Evolutionary conservation across 1,284 basidiomycete species (phyloP).

Genomic region (Boletus calvinii): DNA sequence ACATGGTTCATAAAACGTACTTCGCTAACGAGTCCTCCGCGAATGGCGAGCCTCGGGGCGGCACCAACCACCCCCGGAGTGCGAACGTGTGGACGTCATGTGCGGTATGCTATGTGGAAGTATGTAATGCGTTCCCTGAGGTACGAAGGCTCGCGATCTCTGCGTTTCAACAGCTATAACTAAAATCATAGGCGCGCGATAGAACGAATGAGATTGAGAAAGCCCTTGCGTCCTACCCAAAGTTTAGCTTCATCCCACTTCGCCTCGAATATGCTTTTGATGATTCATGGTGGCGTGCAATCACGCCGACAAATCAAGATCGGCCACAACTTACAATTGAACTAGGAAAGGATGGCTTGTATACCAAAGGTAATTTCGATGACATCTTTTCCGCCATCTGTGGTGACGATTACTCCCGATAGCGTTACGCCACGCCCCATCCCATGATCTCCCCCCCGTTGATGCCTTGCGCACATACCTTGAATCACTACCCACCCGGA

Average conservation of each 20-base stretch:
- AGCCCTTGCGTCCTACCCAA: constrained; percentile 46
- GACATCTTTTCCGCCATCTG: not conserved
- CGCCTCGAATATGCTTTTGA: constrained; percentile 74
- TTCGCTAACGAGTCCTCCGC: constrained; percentile 38
- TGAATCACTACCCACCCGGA: constrained; percentile 71
- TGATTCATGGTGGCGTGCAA: constrained; percentile 58
- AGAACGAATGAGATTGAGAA: constrained; percentile 49
- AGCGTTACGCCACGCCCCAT: constrained; percentile 33
- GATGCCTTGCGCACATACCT: constrained; percentile 60
- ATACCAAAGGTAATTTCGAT: constrained; percentile 26
- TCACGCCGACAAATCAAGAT: constrained; percentile 35
- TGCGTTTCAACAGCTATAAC: constrained; percentile 13
- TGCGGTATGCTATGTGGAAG: constrained; percentile 68
- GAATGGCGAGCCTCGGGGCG: constrained; percentile 43
- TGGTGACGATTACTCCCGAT: constrained; percentile 20
- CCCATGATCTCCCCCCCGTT: constrained; percentile 36
- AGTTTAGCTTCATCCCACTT: constrained; percentile 58
- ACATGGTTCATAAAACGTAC: constrained; percentile 64
- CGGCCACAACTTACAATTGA: constrained; percentile 41
- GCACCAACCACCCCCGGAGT: constrained; percentile 65
- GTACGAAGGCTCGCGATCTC: constrained; percentile 41
- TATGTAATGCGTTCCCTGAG: constrained; percentile 56
- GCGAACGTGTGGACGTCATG: constrained; percentile 61
- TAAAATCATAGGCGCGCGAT: constrained; percentile 49
- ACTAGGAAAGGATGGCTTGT: constrained; percentile 49